Percentiles rank a stretch among this genome's conserved stretches.
These are phyloP conservation scores for Tricholoma sp. DNA, from an alignment of 768 basidiomycete species.

Conservation along the genomic window DNA sequence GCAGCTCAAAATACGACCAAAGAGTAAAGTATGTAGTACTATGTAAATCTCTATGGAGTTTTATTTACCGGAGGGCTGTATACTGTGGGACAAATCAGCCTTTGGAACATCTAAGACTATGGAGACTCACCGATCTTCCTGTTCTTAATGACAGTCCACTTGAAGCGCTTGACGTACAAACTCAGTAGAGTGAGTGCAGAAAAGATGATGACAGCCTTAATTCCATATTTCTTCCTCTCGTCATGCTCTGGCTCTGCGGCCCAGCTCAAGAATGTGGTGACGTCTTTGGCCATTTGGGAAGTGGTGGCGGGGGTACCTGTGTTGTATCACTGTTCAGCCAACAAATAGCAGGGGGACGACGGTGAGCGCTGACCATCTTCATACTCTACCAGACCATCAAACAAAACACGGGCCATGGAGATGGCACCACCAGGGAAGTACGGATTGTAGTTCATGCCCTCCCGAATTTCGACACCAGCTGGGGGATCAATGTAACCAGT, in stretches of 20 bases:
- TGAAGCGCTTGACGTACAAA: constrained; percentile 92
- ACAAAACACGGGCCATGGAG: constrained; percentile 95
- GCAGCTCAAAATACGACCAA: background rate
- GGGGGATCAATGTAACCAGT: constrained; percentile 98
- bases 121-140: constrained; percentile 75
- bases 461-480: constrained; percentile 89
- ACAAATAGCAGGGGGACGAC: background rate
- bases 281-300: constrained; percentile 99
- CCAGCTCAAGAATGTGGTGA: constrained; percentile 93
- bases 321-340: background rate
- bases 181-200: constrained; percentile 75
- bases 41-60: constrained; percentile 40
- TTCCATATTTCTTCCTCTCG: constrained; percentile 92
- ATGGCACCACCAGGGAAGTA: constrained; percentile 99
- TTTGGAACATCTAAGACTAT: background rate
- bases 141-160: constrained; percentile 90
- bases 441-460: constrained; percentile 98
- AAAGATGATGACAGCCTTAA: constrained; percentile 94
- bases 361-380: constrained; percentile 65
- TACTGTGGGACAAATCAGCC: constrained; percentile 29
- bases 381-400: constrained; percentile 95
- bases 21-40: background rate
- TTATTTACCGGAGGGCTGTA: constrained; percentile 60
- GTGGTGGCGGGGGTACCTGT: constrained; percentile 92
- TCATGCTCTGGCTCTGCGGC: constrained; percentile 98